A percentile compares a stretch with the other conserved stretches of the same genome.
These are phyloP conservation scores for Juncus inflexus DNA, from an alignment of 176 grass and related monocot genomes.

Conservation along the genomic window DNA sequence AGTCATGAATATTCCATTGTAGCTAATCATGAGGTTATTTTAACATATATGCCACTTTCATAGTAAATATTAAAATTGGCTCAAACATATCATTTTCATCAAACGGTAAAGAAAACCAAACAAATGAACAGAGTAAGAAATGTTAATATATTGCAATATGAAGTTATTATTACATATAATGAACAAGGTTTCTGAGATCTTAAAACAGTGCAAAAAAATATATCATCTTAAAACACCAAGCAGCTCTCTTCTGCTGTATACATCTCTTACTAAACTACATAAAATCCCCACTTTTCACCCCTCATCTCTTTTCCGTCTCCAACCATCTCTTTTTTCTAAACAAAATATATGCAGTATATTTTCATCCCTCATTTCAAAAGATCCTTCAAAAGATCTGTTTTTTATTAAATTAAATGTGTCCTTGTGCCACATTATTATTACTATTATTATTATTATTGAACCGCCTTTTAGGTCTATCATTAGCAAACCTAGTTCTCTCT, in stretches of 20 bases:
- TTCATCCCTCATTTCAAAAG: neutral
- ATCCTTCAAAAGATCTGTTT: constrained; percentile 18
- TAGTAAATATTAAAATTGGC: neutral
- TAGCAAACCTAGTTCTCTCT: constrained; percentile 60
- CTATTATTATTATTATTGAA: constrained; percentile 7
- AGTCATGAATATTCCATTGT: too few relatives aligned
- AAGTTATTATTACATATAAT: constrained; percentile 29
- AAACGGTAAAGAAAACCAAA: too few relatives aligned
- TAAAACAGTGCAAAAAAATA: neutral
- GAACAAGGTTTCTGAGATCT: constrained; percentile 15
- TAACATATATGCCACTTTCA: too few relatives aligned
- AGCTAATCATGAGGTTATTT: too few relatives aligned
- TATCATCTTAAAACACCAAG: constrained; percentile 16
- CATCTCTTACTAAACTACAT: constrained; percentile 26
- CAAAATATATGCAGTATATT: constrained; percentile 20
- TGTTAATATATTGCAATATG: constrained; percentile 31
- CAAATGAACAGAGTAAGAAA: neutral
- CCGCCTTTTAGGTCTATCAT: constrained; percentile 67
- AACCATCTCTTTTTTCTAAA: constrained; percentile 9
- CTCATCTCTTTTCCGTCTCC: constrained; percentile 13
- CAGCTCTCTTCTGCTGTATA: constrained; percentile 20
- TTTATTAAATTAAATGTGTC: constrained; percentile 42
- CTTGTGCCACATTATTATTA: constrained; percentile 51
- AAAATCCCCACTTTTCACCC: constrained; percentile 9
- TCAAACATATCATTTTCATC: constrained; percentile 12